Base-by-base conservation (phyloP, 2,329 filamentous ascomycete genomes). In the Colletotrichum navitas region DNA sequence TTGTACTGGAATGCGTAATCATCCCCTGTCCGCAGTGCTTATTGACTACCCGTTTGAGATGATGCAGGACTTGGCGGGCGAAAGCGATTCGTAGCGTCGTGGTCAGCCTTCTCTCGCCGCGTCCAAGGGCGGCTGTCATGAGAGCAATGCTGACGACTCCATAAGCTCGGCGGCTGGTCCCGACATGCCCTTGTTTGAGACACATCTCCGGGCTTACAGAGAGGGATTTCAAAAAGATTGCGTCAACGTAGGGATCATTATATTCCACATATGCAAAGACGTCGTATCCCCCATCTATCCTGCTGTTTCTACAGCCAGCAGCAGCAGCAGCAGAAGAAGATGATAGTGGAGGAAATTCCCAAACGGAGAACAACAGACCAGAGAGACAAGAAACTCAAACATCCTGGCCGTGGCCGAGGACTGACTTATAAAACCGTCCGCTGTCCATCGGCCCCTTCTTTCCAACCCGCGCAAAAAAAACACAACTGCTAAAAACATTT, bases 331-430 rank as follows among this genome's bases (percentile, higher is more conserved):
- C 34, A 29, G 29, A 34, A 14, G 36, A 39, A 39, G 39, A 41
- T n/a, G n/a, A n/a, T n/a, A 41, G 59, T 39, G 39, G 10, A 54
- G n/a, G 8, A 55, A 16, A 49, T 69, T 16, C 45, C 36, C 18
- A 47, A 55, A 10, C 32, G 41, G 21, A 60, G 29, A 70, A 32
- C 18, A 63, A 51, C 21, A 36, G 43, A 26, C 43, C 16, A 41
- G 56, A 66, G 36, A 2, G n/a, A 39, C 36, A 26, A 49, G n/a
- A n/a, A 45, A 61, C 18, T 41, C 45, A 54, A n/a, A 58, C 63
- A 16, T 49, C 55, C 47, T 26, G 55, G 55, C 67, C 63, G 63
- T 66, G 47, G 67, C 67, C 67, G 66, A n/a, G 34, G 63, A 49
- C 34, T 10, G 45, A 29, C 24, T 39, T 56, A 45, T 55, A 56